Evolutionary conservation across 2,329 filamentous ascomycete genomes (phyloP), one percentile per base, ranked within the genome.

Genomic region (Aspergillus latus): DNA sequence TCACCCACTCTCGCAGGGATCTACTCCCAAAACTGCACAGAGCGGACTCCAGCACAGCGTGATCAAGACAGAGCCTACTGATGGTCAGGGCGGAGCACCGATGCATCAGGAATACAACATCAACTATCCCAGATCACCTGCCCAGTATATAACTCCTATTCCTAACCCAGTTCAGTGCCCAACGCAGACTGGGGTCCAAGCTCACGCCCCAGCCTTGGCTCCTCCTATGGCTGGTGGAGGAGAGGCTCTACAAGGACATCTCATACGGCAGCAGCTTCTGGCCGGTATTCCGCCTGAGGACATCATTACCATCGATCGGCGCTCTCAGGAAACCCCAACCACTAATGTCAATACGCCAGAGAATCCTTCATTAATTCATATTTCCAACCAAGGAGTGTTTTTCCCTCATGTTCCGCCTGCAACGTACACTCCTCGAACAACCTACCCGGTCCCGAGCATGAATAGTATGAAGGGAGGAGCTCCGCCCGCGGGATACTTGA

Each of bases 241-340:
- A 13, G n/a, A 59, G 2, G 42, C 54, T 9, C 46, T 72, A 8
- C 66, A 70, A 36, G 58, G 54, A 4, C 68, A 65, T 44, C 59
- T 72, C 11, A 59, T 71, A 42, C 64, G 64, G 4, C 64, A 68
- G 53, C 70, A 72, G 51, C 47, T 65, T 5, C 15, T 70, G 8
- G 68, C 62, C 8, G 70, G 70, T 3, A 63, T 72, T 28, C 50
- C 60, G 1, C 61, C 56, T 4, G 52, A 67, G 4, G 16, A 66
- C 7, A 40, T 72, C 29, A 55, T 67, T 29, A 51, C 54, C 3
- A 67, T 70, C 54, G 46, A 43, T 10, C 54, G 16, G 34, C 16
- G 29, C 29, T 44, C 13, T 32, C 30, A 47, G n/a, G 32, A 9
- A 5, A 44, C 43, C 5, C 34, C 34, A 10, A 11, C 26, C 42